Percentiles rank a stretch among this genome's conserved stretches.
phyloP scores from a whole-genome alignment of 352 stramenopile species.

The Phytopythium chamaehyphon region DNA sequence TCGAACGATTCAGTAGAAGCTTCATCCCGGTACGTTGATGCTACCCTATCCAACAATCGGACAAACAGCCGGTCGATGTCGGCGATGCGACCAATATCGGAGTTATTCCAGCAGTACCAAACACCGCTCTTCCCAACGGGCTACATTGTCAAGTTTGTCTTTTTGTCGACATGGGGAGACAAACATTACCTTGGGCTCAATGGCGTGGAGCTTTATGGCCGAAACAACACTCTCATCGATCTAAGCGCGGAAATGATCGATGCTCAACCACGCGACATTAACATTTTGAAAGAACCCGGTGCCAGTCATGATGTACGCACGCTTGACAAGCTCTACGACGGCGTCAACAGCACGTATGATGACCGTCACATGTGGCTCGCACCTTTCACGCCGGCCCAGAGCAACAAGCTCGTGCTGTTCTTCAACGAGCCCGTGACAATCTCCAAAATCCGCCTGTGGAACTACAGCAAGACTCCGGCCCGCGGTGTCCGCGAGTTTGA shows the following conservation, averaged over 20 bases:
- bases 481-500: conserved; percentile 79
- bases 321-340: conserved; percentile 74
- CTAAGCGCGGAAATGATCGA: conserved; percentile 49
- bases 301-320: conserved; percentile 55
- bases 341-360: conserved; percentile 72
- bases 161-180: conserved; percentile 74
- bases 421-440: conserved; percentile 76
- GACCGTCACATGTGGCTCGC: conserved; percentile 76
- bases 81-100: conserved; percentile 45
- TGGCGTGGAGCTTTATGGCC: conserved; percentile 72
- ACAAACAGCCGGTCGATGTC: not conserved
- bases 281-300: conserved; percentile 74
- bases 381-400: conserved; percentile 49
- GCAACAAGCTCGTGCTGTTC: conserved; percentile 71
- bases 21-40: too few species aligned
- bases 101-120: conserved; percentile 86
- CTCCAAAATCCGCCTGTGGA: conserved; percentile 82
- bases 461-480: conserved; percentile 83
- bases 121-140: conserved; percentile 77
- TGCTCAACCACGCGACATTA: conserved; percentile 71
- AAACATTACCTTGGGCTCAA: conserved; percentile 79
- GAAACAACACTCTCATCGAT: conserved; percentile 36
- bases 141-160: conserved; percentile 86
- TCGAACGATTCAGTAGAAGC: too few species aligned
- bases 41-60: not conserved